Conservation (phyloP, 2,329 filamentous ascomycete species). For the Penicillium rolfsii region DNA sequence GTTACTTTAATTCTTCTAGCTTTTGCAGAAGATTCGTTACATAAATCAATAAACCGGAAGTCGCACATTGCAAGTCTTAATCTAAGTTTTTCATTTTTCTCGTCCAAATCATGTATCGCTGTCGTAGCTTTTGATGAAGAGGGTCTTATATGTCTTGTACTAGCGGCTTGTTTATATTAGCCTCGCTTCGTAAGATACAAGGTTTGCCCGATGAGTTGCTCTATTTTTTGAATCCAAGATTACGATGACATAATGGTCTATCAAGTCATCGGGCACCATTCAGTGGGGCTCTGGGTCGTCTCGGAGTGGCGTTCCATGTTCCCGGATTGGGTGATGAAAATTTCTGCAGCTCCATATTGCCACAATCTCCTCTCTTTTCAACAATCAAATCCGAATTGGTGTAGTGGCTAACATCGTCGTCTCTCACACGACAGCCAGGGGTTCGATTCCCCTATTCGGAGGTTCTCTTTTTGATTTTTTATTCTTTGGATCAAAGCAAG, state of each 20-base stretch:
- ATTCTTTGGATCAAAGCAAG: too few species aligned
- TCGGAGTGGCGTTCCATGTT: not conserved
- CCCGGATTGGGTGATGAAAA: not conserved
- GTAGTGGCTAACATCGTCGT: slow-evolving; percentile 37
- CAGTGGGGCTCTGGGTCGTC: not conserved
- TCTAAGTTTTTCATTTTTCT: too few species aligned
- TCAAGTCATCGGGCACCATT: not conserved
- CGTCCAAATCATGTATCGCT: too few species aligned
- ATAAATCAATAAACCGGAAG: too few species aligned
- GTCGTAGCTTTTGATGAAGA: too few species aligned
- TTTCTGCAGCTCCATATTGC: not conserved
- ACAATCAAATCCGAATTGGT: slow-evolving; percentile 30
- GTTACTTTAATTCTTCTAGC: too few species aligned
- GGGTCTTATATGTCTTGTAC: too few species aligned
- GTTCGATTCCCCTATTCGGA: slow-evolving; percentile 37
- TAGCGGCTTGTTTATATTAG: too few species aligned
- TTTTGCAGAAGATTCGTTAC: too few species aligned
- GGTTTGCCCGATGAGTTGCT: too few species aligned
- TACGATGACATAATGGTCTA: not conserved
- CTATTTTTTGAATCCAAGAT: not conserved
- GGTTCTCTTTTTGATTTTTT: slow-evolving; percentile 10
- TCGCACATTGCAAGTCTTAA: too few species aligned
- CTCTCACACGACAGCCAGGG: slow-evolving; percentile 37
- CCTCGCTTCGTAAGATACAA: too few species aligned
- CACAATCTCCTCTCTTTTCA: not conserved